These are phyloP conservation scores for Atalantia buxifolia DNA, from an alignment of 345 rosid species.

Conservation along the genomic window DNA sequence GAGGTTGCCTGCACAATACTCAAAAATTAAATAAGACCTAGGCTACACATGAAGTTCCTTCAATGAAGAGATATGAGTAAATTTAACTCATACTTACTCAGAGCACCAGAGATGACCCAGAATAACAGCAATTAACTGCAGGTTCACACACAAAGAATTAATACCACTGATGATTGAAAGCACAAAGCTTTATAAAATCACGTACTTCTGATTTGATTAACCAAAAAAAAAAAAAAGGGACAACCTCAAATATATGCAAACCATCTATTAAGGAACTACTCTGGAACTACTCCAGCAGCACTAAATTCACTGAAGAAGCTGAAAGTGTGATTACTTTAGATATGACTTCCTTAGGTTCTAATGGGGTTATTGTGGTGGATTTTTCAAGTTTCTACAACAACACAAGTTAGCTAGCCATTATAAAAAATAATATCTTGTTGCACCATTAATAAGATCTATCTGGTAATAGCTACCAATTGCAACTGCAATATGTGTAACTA, in stretches of 20 bases:
- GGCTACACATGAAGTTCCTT: background rate
- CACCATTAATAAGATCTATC: background rate
- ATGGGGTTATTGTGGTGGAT: background rate
- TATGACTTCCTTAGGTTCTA: background rate
- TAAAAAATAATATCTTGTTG: no score
- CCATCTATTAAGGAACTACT: background rate
- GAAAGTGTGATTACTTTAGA: background rate
- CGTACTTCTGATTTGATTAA: background rate
- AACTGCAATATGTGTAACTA: background rate
- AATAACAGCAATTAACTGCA: conserved; percentile 83
- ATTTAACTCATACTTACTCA: conserved; percentile 56
- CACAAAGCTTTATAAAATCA: background rate
- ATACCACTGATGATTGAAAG: background rate
- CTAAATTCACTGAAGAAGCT: background rate
- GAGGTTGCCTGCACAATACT: conserved; percentile 50
- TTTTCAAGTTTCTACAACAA: background rate
- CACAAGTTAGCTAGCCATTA: background rate
- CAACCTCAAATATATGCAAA: background rate
- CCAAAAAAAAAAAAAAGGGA: background rate
- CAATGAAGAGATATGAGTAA: background rate
- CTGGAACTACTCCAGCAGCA: background rate
- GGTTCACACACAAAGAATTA: conserved; percentile 9
- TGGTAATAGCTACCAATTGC: background rate
- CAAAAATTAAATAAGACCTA: background rate
- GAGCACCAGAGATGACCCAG: conserved; percentile 96